Percentiles rank a stretch among this genome's conserved stretches.
These are phyloP conservation scores for Trichoderma koningii DNA, from an alignment of 2,329 filamentous ascomycete genomes.

Conservation along the genomic window DNA sequence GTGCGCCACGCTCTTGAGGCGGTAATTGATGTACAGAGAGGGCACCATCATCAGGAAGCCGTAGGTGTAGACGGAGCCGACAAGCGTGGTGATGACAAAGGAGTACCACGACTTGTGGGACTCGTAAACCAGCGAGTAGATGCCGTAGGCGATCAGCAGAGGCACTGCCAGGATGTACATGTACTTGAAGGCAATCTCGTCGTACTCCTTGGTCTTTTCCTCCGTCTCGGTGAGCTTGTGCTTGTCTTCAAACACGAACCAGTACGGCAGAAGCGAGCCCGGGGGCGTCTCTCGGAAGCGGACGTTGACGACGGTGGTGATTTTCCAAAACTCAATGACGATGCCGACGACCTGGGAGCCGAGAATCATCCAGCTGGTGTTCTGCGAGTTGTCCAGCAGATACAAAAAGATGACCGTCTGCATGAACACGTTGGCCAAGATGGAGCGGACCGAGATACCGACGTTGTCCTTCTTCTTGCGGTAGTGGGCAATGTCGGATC, in stretches of 20 bases:
- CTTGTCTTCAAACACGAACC: conserved; percentile 89
- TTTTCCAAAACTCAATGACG: conserved; percentile 78
- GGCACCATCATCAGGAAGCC: conserved; percentile 99
- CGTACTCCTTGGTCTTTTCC: conserved; percentile 97
- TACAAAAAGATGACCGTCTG: conserved; percentile 95
- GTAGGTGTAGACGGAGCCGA: conserved; percentile 95
- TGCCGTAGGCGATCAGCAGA: conserved; percentile 82
- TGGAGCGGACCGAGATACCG: conserved; percentile 92
- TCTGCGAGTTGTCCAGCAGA: conserved; percentile 93
- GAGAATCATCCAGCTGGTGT: conserved; percentile 98
- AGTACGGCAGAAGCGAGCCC: conserved; percentile 74
- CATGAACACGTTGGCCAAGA: conserved; percentile 97
- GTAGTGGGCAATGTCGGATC: conserved; percentile 96
- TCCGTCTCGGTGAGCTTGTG: conserved; percentile 93
- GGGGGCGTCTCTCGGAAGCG: conserved; percentile 70
- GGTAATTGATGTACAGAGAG: conserved; percentile 97
- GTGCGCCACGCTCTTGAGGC: conserved; percentile 90
- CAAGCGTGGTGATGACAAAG: conserved; percentile 90
- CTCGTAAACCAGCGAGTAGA: conserved; percentile 90
- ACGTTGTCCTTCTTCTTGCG: conserved; percentile 99
- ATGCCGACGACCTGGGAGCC: conserved; percentile 86
- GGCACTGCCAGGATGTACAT: conserved; percentile 92
- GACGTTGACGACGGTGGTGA: conserved; percentile 93
- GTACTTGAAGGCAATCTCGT: conserved; percentile 96
- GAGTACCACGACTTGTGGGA: conserved; percentile 98